Evolutionary conservation across 768 basidiomycete species (phyloP).

Genomic region (Boletus edulis): DNA sequence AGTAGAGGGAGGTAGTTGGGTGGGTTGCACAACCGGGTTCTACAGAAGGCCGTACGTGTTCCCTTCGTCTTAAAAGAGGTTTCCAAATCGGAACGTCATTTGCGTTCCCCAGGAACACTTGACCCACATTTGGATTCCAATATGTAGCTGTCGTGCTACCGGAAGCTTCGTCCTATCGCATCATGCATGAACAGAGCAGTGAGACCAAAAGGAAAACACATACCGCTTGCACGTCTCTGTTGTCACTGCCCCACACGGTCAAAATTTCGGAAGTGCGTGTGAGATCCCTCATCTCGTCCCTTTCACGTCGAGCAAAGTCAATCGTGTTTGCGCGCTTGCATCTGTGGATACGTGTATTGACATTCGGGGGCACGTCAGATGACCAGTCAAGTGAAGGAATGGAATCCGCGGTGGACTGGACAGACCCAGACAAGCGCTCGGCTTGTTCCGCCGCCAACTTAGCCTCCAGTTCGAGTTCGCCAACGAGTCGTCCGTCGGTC

Average conservation of each 20-base stretch:
- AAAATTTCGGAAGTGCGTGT: slow-evolving; percentile 82
- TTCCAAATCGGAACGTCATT: slow-evolving; percentile 66
- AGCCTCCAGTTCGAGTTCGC: slow-evolving; percentile 25
- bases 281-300: slow-evolving; percentile 86
- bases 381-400: background rate
- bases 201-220: background rate
- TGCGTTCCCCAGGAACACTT: slow-evolving; percentile 80
- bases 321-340: slow-evolving; percentile 54
- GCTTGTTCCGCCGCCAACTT: slow-evolving; percentile 6
- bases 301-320: slow-evolving; percentile 80
- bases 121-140: slow-evolving; percentile 59
- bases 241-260: slow-evolving; percentile 34
- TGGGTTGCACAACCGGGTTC: background rate
- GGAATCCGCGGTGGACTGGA: background rate
- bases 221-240: slow-evolving; percentile 11
- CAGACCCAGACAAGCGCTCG: background rate
- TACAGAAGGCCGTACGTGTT: background rate
- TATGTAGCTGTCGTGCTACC: slow-evolving; percentile 38
- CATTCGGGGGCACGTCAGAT: background rate
- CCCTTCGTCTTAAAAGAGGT: slow-evolving; percentile 19
- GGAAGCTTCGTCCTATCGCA: slow-evolving; percentile 17
- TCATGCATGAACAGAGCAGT: background rate
- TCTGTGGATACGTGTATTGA: slow-evolving; percentile 22
- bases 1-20: slow-evolving; percentile 6
- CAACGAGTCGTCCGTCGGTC: slow-evolving; percentile 27